Evolutionary conservation across 164 flowering plant species (phyloP), one percentile per base, ranked within the genome.

Genomic region (Macadamia tetraphylla): DNA sequence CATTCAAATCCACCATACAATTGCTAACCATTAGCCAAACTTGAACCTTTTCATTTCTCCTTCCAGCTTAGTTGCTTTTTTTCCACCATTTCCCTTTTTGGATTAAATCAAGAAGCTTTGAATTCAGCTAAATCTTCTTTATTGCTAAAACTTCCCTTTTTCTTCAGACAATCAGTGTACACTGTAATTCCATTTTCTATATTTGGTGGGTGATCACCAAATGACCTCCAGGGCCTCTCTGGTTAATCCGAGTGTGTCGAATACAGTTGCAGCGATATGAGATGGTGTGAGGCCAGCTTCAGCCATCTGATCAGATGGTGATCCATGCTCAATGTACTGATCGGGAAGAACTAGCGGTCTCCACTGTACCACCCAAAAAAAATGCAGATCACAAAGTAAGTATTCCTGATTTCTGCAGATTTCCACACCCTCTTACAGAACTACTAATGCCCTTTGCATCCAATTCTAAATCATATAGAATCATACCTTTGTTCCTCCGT

Each of bases 331-430:
- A 1, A 94, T 91, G 74, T 94, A 94, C 12, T 81, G 75, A 67
- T 94, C 98, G 12, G 98, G 98, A 69, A 94, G 96, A 71, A 90
- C 94, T 63, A 94, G 1, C 1, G 98, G 94, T 70, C 96, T 85
- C 97, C 97, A 94, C 98, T 94, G 96, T 87, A 84, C 35, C 23
- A 23, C 23, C 23, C 67, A 12, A 55, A 57, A 5, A 35, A 0
- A 67, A 68, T 49, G 3, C 55, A 71, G 58, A 31, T 43, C 67
- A 64, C 64, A 53, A 58, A 10, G 55, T 67, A n/a, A 70, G 64
- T 35, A 75, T 6, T 46, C 42, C n/a, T 43, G 40, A 9, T 12
- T n/a, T 17, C 35, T 15, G 63, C 15, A 29, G 29, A 23, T 23
- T 23, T 23, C 23, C 23, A 23, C 23, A 23, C 23, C 23, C 23